Conservation (phyloP, 352 stramenopile genomes). For the Vaucheria bursata region DNA sequence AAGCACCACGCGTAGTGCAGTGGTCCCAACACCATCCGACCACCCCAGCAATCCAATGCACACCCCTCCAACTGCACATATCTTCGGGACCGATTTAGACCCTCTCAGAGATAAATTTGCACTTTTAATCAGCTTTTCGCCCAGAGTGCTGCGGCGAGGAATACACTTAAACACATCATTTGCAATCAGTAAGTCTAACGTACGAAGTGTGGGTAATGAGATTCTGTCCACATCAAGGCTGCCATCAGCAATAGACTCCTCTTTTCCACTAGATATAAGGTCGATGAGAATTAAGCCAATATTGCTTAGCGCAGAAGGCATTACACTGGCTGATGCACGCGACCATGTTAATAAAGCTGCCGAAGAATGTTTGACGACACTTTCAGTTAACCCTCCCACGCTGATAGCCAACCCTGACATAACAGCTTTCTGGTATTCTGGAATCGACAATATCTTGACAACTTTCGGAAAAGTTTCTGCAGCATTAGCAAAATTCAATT, state of each 20-base stretch:
- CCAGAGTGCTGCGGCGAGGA: constrained; percentile 12
- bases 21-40: neutral
- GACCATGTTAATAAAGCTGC: constrained; percentile 32
- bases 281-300: constrained; percentile 64
- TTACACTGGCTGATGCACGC: constrained; percentile 7
- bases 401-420: constrained; percentile 79
- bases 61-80: constrained; percentile 25
- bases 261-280: constrained; percentile 59
- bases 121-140: constrained; percentile 6
- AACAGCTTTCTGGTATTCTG: constrained; percentile 51
- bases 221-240: neutral
- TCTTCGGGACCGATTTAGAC: constrained; percentile 30
- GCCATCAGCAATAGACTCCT: constrained; percentile 59
- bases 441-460: constrained; percentile 49
- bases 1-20: constrained; percentile 16
- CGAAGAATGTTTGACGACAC: constrained; percentile 61
- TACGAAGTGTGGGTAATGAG: constrained; percentile 5
- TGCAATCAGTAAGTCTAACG: constrained; percentile 27
- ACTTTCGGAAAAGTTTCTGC: constrained; percentile 75
- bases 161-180: constrained; percentile 32
- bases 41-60: constrained; percentile 25
- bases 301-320: constrained; percentile 50
- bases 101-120: constrained; percentile 14
- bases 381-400: constrained; percentile 87
- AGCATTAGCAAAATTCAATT: constrained; percentile 42